A percentile compares a stretch with the other conserved stretches of the same genome.
phyloP scores from a whole-genome alignment of 1,284 basidiomycete genomes.

The Heterobasidion irregulare region DNA sequence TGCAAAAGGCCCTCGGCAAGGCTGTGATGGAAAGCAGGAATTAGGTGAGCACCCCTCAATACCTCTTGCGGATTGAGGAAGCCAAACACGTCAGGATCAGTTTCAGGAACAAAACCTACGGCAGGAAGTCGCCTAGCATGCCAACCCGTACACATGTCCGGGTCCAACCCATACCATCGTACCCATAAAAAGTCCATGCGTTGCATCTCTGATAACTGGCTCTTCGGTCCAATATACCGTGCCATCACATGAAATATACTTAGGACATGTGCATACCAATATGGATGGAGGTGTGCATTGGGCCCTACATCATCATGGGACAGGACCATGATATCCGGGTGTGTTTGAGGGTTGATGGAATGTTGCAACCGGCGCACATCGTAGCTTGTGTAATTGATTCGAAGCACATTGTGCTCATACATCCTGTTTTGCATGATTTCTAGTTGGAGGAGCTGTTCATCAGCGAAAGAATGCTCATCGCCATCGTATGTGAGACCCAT shows the following conservation, averaged over 20 bases:
- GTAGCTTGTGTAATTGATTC: slow-evolving; percentile 37
- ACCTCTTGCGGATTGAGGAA: slow-evolving; percentile 18
- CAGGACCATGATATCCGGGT: slow-evolving; percentile 2
- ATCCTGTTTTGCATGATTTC: slow-evolving; percentile 19
- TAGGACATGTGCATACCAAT: slow-evolving; percentile 27
- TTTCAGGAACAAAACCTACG: slow-evolving; percentile 15
- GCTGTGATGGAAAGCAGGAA: slow-evolving; percentile 22
- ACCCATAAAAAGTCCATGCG: slow-evolving; percentile 22
- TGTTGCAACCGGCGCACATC: slow-evolving; percentile 21
- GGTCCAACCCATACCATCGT: slow-evolving; percentile 18
- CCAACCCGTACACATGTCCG: slow-evolving; percentile 8
- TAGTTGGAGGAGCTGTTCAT: slow-evolving; percentile 7
- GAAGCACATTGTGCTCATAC: slow-evolving; percentile 21
- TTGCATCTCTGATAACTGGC: not conserved
- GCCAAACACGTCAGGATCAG: slow-evolving; percentile 12
- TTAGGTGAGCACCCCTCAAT: slow-evolving; percentile 21
- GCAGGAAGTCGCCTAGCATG: slow-evolving; percentile 11
- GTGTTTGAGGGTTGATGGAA: slow-evolving; percentile 9
- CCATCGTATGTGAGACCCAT: not conserved
- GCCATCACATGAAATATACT: slow-evolving; percentile 25
- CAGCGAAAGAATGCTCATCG: not conserved
- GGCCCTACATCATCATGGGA: not conserved
- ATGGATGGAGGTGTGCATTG: slow-evolving; percentile 13
- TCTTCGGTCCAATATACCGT: slow-evolving; percentile 2
- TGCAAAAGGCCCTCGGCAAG: slow-evolving; percentile 9